Base-by-base conservation (phyloP, 805 yeast species). In the Spathaspora gorwiae region DNA sequence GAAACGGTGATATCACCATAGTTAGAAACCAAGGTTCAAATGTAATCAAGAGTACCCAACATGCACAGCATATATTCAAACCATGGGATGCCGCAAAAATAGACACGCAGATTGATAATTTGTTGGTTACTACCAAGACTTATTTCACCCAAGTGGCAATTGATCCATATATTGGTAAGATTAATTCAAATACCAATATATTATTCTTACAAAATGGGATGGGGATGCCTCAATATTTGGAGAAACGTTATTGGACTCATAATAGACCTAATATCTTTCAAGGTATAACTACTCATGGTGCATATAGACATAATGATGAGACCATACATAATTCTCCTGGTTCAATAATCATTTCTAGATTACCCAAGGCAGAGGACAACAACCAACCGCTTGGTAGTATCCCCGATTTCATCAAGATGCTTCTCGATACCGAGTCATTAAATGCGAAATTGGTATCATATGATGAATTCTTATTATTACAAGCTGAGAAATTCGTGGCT, bases 261-360 rank as follows among this genome's bases (percentile, higher is more conserved):
- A 54, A 50, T 0, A 60, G 79, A 43, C 96, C 97, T 0, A 70
- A 68, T 12, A 47, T 89, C 6, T 79, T 73, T 55, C 86, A 81
- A 56, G 97, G 90, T 44, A 81, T 90, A 24, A 84, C 85, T 37
- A 79, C 87, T 3, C 97, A 92, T 61, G 98, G 97, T 10, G 87
- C 84, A 0, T 84, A 76, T 63, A 78, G 80, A 52, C 48, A 64
- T 6, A 46, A 56, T 1, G 61, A 65, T 1, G 56, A 49, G 29
- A 52, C 53, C 4, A 57, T 67, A 11, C 95, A 85, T 64, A 90
- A 86, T n/a, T 95, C 94, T 0, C 59, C 61, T 32, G 95, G 92
- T 0, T 75, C 74, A 37, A 62, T 90, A 45, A 72, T 76, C 49
- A 59, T 88, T 26, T 77, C 90, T 1, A 66, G 69, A 44, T 57